Base-by-base conservation (phyloP, 2,329 filamentous ascomycete species). In the Calonectria crousiana region DNA sequence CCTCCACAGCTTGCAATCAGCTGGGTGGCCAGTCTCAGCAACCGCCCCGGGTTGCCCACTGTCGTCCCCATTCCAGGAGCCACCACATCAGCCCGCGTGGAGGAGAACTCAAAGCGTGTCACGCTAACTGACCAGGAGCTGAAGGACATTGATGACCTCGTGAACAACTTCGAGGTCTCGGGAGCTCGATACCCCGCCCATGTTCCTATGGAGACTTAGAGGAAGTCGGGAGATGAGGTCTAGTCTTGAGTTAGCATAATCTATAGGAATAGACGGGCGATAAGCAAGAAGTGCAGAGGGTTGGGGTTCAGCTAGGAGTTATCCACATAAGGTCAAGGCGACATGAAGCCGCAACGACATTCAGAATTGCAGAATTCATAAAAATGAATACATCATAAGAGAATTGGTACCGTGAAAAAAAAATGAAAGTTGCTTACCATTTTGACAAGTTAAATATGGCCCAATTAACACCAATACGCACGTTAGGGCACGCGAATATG, bases 21-120 rank as follows among this genome's bases (percentile, higher is more conserved):
- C 44, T 95, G 94, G 93, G 85, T 91, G 10, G 81, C 86, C 65
- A 83, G 86, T 3, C 85, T 92, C 41, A 89, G 87, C 69, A 84
- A 84, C 68, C 85, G 85, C 38, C 86, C 89, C 9, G 91, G 89
- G 20, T 85, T 90, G 84, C 89, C 90, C 13, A 82, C 80, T 18
- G 89, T 94, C 77, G 90, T 94, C 72, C 92, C 93, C 2, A 93
- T 94, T 75, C 93, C 93, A 0, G 92, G 92, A 16, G 89, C 92
- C 13, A 92, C 90, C 0, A 90, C 87, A 1, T 84, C 83, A 14
- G 86, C 84, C n/a, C 87, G 92, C 23, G 87, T 94, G 4, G 78
- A 86, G n/a, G 92, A 94, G 86, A 95, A 94, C 77, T 83, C 86
- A 16, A 87, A 86, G 73, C 74, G 85, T 41, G 83, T 91, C 6